These are phyloP conservation scores for Camellia sinensis DNA, from an alignment of 148 eudicot species.

Conservation along the genomic window DNA sequence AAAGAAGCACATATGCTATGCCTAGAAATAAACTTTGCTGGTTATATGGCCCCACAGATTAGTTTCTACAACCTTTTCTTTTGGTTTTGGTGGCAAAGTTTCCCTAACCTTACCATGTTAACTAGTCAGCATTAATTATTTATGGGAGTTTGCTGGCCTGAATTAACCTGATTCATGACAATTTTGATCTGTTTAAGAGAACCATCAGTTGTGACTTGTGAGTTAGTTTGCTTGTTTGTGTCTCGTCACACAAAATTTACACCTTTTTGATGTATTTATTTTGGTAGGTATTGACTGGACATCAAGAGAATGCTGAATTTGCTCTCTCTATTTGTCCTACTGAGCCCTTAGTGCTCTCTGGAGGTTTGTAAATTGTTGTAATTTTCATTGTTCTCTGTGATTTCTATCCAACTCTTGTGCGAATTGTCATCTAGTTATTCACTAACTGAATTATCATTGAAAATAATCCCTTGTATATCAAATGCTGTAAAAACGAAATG, in stretches of 20 bases:
- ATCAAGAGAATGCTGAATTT: constrained; percentile 83
- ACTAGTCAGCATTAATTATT: neutral
- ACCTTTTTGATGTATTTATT: neutral
- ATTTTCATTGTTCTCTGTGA: neutral
- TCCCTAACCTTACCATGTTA: too few relatives aligned
- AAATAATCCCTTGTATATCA: neutral
- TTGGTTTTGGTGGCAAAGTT: too few relatives aligned
- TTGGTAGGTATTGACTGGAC: constrained; percentile 67
- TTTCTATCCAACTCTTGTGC: neutral
- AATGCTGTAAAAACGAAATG: too few relatives aligned
- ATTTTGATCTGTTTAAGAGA: neutral
- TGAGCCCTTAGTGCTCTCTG: constrained; percentile 82
- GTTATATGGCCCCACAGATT: too few relatives aligned
- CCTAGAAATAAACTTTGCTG: too few relatives aligned
- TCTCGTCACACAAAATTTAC: neutral
- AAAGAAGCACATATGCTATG: too few relatives aligned
- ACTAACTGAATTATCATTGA: neutral
- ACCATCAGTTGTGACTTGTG: neutral
- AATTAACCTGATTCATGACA: neutral
- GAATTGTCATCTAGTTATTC: neutral
- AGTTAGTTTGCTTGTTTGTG: neutral
- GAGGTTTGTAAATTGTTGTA: constrained; percentile 44
- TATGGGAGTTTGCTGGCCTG: neutral
- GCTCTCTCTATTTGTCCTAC: constrained; percentile 79
- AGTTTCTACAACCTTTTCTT: too few relatives aligned